These are phyloP conservation scores for Gracilariopsis chorda DNA, from an alignment of 23 red algal genomes.

Conservation along the genomic window DNA sequence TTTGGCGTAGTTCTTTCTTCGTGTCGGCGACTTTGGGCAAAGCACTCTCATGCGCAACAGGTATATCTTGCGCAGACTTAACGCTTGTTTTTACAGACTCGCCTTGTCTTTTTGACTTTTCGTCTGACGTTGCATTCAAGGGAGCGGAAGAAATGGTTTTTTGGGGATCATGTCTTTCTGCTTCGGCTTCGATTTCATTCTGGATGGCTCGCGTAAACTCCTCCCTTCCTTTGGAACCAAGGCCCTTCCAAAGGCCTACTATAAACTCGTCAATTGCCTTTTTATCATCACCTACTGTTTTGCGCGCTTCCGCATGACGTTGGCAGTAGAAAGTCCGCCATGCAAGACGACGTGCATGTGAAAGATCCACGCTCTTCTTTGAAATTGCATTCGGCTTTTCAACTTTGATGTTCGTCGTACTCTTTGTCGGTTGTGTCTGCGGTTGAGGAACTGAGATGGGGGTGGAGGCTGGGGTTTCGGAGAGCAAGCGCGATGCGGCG, in stretches of 20 bases:
- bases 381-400: neutral
- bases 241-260: neutral
- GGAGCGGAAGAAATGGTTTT: too few species aligned
- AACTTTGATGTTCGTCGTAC: neutral
- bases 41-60: too few species aligned
- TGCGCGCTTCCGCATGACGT: neutral
- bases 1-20: too few species aligned
- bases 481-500: conserved; percentile 21
- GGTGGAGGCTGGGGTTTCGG: neutral
- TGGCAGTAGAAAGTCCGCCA: conserved; percentile 39
- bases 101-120: neutral
- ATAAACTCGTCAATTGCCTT: neutral
- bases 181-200: neutral
- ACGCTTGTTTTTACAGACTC: too few species aligned
- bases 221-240: neutral
- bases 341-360: neutral
- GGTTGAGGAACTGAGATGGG: neutral
- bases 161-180: neutral
- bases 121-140: too few species aligned
- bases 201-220: neutral
- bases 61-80: too few species aligned
- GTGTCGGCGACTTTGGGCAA: too few species aligned
- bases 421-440: neutral
- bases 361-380: too few species aligned
- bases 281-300: neutral